Base-by-base conservation (phyloP, 78 protist species). In the Andalucia godoyi region DNA sequence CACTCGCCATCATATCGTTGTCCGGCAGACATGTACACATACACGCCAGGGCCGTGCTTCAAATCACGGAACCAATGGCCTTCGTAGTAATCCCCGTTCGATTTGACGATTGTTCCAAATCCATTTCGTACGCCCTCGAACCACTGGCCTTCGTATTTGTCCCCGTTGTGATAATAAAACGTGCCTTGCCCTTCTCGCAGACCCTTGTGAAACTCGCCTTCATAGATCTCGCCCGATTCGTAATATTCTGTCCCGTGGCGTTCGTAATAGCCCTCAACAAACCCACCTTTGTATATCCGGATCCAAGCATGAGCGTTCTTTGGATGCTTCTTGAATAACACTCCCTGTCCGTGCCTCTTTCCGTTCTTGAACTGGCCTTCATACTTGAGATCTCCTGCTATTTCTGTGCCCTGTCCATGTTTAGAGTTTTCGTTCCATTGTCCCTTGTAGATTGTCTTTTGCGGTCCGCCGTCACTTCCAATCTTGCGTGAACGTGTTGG, bases 31-130 rank as follows among this genome's bases (percentile, higher is more conserved):
- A 30, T 49, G 36, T 18, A 17, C 29, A 6, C 57, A 38, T 49
- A 67, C 36, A 2, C n/a, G 18, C 73, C 73, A 5, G n/a, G 45
- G n/a, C 85, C 85, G 51, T 66, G 65, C 25, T 60, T 45, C 53
- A 66, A 47, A 17, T 70, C 75, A 2, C 59, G 76, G 57, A 59
- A 27, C 64, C 29, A 80, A 9, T 66, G 53, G 27, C 85, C 85
- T 29, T 80, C 81, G 46, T 72, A 80, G 46, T 60, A 34, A 38
- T 62, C 66, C 12, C 77, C 85, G n/a, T n/a, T n/a, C n/a, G n/a
- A n/a, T n/a, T n/a, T n/a, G n/a, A n/a, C n/a, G n/a, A n/a, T n/a
- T n/a, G 60, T 57, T 8, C 73, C 73, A 51, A 47, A 57, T 23
- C 73, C 73, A 2, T 9, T 2, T 29, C 52, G 47, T 27, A 5